Evolutionary conservation across 2,329 filamentous ascomycete genomes (phyloP).

Genomic region (Orbilia quercus): DNA sequence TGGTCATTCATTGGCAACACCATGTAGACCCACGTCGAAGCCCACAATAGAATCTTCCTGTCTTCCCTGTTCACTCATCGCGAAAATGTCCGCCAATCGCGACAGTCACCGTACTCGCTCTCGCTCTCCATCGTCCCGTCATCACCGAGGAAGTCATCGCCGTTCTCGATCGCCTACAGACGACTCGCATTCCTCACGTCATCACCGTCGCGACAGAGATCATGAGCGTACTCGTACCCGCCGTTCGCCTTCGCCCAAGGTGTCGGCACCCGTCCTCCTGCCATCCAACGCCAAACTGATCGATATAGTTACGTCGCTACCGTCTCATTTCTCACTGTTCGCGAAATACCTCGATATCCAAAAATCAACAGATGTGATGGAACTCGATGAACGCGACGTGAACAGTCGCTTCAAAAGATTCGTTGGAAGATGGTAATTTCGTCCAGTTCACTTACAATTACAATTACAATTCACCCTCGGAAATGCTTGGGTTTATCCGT

Average conservation of each 20-base stretch:
- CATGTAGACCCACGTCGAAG: slow-evolving; percentile 9
- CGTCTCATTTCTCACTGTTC: slow-evolving; percentile 66
- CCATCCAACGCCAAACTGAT: slow-evolving; percentile 70
- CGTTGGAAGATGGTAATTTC: slow-evolving; percentile 79
- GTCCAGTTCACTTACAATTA: neutral
- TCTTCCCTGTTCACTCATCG: neutral
- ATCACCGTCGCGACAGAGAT: slow-evolving; percentile 22
- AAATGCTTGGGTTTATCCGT: neutral
- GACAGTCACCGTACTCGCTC: slow-evolving; percentile 12
- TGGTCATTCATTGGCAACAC: too few relatives aligned
- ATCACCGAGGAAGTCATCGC: slow-evolving; percentile 9
- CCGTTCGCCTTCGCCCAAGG: slow-evolving; percentile 58
- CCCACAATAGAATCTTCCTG: neutral
- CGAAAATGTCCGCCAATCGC: slow-evolving; percentile 24
- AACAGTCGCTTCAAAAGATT: slow-evolving; percentile 95
- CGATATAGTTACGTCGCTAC: slow-evolving; percentile 77
- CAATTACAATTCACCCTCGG: too few relatives aligned
- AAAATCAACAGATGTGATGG: slow-evolving; percentile 76
- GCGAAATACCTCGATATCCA: slow-evolving; percentile 88
- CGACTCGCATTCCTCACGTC: slow-evolving; percentile 32
- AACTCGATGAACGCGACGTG: slow-evolving; percentile 77
- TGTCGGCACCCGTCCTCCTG: slow-evolving; percentile 60
- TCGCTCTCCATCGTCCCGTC: slow-evolving; percentile 5
- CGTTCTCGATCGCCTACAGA: slow-evolving; percentile 49
- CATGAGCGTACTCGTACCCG: slow-evolving; percentile 59